These are phyloP conservation scores for Yarrowia galli DNA, from an alignment of 1,139 yeast genomes.

Conservation along the genomic window DNA sequence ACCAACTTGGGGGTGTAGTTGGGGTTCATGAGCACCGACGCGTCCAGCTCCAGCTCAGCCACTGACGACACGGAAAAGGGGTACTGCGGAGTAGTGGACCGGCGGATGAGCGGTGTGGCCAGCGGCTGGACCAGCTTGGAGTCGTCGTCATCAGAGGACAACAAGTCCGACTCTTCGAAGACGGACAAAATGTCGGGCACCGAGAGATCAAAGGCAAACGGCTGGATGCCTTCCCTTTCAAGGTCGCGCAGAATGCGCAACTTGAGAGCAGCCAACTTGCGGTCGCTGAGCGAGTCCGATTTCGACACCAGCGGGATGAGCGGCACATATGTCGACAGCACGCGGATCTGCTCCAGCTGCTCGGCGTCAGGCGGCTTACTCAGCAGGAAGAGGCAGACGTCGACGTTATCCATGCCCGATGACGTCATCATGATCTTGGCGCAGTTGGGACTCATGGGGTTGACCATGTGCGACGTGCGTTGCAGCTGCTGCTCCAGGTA, in stretches of 20 bases:
- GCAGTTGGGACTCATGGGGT: constrained; percentile 46
- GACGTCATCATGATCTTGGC: constrained; percentile 46
- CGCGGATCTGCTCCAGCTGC: constrained; percentile 46
- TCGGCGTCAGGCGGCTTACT: constrained; percentile 42
- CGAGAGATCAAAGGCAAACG: constrained; percentile 44
- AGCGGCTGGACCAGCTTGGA: neutral
- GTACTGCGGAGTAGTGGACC: constrained; percentile 38
- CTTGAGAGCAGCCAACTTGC: constrained; percentile 44
- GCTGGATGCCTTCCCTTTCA: constrained; percentile 42
- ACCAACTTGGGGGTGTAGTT: constrained; percentile 44
- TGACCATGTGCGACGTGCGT: constrained; percentile 47
- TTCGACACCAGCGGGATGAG: constrained; percentile 48
- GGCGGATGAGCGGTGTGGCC: constrained; percentile 10
- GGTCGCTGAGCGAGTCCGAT: constrained; percentile 43
- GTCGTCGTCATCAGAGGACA: constrained; percentile 31
- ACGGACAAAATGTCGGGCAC: constrained; percentile 21
- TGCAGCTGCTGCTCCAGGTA: constrained; percentile 47
- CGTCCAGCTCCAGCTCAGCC: constrained; percentile 46
- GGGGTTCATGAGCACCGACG: constrained; percentile 47
- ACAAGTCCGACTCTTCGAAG: constrained; percentile 41
- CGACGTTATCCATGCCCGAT: constrained; percentile 47
- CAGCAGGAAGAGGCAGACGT: constrained; percentile 48
- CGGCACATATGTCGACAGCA: constrained; percentile 45
- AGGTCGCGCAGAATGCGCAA: constrained; percentile 44
- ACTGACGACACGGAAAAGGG: constrained; percentile 45